Evolutionary conservation across 1,284 basidiomycete species (phyloP), one percentile per base, ranked within the genome.

Genomic region (Papiliotrema laurentii): DNA sequence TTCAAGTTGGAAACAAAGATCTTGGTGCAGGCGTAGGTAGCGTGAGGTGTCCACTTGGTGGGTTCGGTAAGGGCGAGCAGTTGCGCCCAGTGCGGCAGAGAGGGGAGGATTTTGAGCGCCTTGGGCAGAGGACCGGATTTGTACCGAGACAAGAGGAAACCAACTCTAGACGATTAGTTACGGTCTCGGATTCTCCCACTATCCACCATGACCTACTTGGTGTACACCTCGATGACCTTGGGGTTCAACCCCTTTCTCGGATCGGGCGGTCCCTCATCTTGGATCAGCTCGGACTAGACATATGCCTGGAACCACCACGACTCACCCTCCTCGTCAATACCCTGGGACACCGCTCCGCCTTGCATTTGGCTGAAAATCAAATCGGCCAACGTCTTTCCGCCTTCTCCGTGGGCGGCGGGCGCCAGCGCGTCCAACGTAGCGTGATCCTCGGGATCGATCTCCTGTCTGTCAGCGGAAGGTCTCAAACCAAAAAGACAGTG

Each of bases 1-100:
- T 97, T 97, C 80, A 99, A 87, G 64, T 88, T 97, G 4, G 94
- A 94, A 41, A 97, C 86, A 66, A 98, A 96, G 59, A 96, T 96
- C 55, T 86, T 84, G 18, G 94, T 97, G 16, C 94, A 94, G 9
- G 91, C 92, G 54, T 86, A 85, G 47, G 89, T 91, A 2, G 92
- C 93, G 72, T 97, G 92, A 0, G 96, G 89, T 0, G 90, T 90
- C 96, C 96, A 98, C 61, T 83, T 82, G 72, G 90, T 85, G 0
- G 96, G 96, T 54, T 82, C 80, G 18, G 96, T 98, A 45, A 98
- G 81, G 26, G 94, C 91, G 45, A 99, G 82, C 54, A 98, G 85
- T 47, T 91, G 87, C 7, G 93, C 92, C 96, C 96, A 99, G 56
- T 89, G 86, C 5, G 90, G 89, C 21, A 97, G 83, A 5, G 93